Base-by-base conservation (phyloP, 345 rosid species). In the Ailanthus altissimus region DNA sequence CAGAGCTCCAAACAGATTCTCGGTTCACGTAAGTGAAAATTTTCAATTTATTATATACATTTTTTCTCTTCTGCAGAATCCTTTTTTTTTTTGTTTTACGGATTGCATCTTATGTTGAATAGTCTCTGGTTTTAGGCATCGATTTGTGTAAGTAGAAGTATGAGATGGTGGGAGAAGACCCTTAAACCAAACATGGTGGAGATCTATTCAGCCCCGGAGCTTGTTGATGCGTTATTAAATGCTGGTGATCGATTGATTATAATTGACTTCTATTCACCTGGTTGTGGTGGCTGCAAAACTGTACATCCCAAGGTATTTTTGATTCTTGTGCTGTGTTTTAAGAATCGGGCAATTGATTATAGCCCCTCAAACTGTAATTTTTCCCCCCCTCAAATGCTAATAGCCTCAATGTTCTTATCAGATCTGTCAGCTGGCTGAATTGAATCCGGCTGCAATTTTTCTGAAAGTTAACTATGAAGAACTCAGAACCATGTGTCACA, bases 91-190 rank as follows among this genome's bases (percentile, higher is more conserved):
- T 20, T 2, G n/a, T 45, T n/a, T 21, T 1, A 3, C 21, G 20
- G 36, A 26, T 32, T 5, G 25, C 25, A 18, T 54, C 28, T 16
- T 5, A 40, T 42, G 26, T 21, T 32, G 61, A 40, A 25, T 51
- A 50, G 23, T 77, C 74, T 74, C 4, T 66, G 42, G 10, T 62
- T 77, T 72, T 80, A 85, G 90, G 81, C 87, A 67, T 83, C 87
- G 23, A 66, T 83, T 57, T 86, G 88, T 79, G 86, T 83, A 43
- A 78, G 92, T 65, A 88, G 82, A 77, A 81, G 76, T 60, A 60
- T 77, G 85, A 86, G 91, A 83, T 92, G 98, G 98, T 90, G 97
- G 98, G 93, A 92, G 49, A 90, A 90, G 49, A 87, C 86, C 77
- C 77, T 75, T 26, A 77, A 81, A 78, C 84, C 88, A 59, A 90